A percentile compares a stretch with the other conserved stretches of the same genome.
Evolutionary conservation across 2,329 filamentous ascomycete genomes (phyloP).

Genomic region (Clathrospora elynae): DNA sequence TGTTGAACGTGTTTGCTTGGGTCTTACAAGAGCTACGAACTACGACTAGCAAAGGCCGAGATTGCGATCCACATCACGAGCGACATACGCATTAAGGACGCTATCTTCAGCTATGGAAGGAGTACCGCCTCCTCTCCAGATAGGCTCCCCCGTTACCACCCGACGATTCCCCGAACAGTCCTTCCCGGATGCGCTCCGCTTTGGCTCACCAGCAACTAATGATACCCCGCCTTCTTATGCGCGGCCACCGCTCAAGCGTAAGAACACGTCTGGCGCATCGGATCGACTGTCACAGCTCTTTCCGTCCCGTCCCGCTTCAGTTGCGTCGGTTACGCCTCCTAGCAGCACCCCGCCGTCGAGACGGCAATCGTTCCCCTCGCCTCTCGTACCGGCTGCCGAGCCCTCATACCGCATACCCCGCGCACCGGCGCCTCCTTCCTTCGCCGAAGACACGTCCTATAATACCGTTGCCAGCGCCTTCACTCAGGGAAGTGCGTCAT

Average conservation of each 20-base stretch:
- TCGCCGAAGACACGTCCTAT: conserved; percentile 41
- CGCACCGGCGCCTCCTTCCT: conserved; percentile 41
- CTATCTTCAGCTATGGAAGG: conserved; percentile 29
- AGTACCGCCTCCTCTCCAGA: conserved; percentile 39
- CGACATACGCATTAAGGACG: conserved; percentile 1
- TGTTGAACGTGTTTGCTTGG: background rate
- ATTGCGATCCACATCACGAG: background rate
- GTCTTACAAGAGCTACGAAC: conserved; percentile 1
- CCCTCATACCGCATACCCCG: conserved; percentile 36
- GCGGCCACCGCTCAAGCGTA: conserved; percentile 34
- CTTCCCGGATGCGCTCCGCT: conserved; percentile 39
- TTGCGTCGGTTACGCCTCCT: conserved; percentile 31
- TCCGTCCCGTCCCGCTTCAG: conserved; percentile 39
- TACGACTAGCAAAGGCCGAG: conserved; percentile 1
- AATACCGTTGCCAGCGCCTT: conserved; percentile 29
- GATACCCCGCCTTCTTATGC: conserved; percentile 16
- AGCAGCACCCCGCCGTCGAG: conserved; percentile 23
- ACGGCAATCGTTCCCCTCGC: conserved; percentile 39
- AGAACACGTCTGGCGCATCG: conserved; percentile 39
- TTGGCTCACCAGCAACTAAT: conserved; percentile 35
- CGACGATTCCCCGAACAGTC: conserved; percentile 26
- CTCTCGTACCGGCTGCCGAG: conserved; percentile 35
- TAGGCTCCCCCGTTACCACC: conserved; percentile 32
- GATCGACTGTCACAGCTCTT: conserved; percentile 47
- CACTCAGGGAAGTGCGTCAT: conserved; percentile 20